phyloP scores from a whole-genome alignment of 306 rosid genomes.

The Spatholobus suberectus region DNA sequence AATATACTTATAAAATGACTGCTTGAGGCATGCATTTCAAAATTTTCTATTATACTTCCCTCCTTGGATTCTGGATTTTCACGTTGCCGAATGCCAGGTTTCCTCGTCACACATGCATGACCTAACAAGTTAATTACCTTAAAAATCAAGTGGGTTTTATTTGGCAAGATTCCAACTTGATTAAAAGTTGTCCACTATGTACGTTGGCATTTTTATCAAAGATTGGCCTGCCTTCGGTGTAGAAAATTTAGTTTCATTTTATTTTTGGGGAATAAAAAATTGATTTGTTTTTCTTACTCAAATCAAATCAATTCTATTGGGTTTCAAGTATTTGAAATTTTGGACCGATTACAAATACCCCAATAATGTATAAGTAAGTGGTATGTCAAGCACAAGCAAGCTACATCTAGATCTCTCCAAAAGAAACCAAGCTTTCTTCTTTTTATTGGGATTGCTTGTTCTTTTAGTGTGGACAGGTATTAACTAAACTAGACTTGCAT shows the following conservation, averaged over 20 bases:
- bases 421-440: conserved; percentile 10
- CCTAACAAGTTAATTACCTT: conserved; percentile 35
- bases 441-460: conserved; percentile 10
- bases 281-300: neutral
- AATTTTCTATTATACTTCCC: conserved; percentile 45
- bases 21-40: conserved; percentile 22
- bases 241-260: neutral
- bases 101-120: conserved; percentile 81
- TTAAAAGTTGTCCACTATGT: conserved; percentile 3
- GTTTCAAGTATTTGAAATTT: neutral
- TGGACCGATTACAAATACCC: neutral
- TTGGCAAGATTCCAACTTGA: conserved; percentile 41
- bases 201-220: conserved; percentile 21
- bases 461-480: conserved; percentile 40
- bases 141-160: conserved; percentile 26
- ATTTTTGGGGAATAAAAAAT: neutral
- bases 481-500: conserved; percentile 27
- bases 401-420: conserved; percentile 35
- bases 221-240: neutral
- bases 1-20: conserved; percentile 18
- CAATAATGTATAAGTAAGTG: conserved; percentile 12
- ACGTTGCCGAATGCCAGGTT: conserved; percentile 65
- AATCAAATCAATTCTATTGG: neutral
- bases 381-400: conserved; percentile 19
- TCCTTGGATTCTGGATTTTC: conserved; percentile 89